Base-by-base conservation (phyloP, 2,329 filamentous ascomycete genomes). In the Dothideomycetidae sp. region DNA sequence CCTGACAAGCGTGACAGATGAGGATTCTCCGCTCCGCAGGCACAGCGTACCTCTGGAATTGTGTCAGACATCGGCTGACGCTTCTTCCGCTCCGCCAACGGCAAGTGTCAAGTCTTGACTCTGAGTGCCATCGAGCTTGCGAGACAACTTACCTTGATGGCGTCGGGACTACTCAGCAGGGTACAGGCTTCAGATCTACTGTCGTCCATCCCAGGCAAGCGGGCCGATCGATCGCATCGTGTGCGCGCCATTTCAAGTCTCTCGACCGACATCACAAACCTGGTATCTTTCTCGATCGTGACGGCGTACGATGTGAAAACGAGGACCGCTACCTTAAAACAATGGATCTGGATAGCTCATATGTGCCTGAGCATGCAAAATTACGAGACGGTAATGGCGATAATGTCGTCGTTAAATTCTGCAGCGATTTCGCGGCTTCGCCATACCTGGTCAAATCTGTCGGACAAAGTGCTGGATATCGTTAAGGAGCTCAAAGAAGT, bases 351-450 rank as follows among this genome's bases (percentile, higher is more conserved):
- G 66, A 77, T 96, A 48, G 84, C 83, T 1, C 71, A 80, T 49
- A 82, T 81, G 50, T 93, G 84, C 47, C 66, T 92, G 4, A 82
- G 90, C 51, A 70, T 96, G 16, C 80, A 90, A 62, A 98, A 98
- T 61, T 98, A 94, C 50, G 88, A 98, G 53, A 83, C 84, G 0
- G 64, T 98, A 9, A 94, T 96, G 85, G 85, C 90, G 5, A 93
- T 98, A 49, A 84, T 93, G 51, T 94, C 86, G 64, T 86, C 82
- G 7, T 62, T 98, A 33, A 93, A 93, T 59, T 86, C 81, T 40
- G 93, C 86, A 11, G 88, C 85, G 50, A 88, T 98, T 48, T 75
- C 76, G 38, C 81, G 90, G 13, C 66, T 98, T 5, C 82, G 81
- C 54, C 81, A 78, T 52, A 98, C 90, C 0, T 98, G 90, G 90